Percentiles rank a stretch among this genome's conserved stretches.
Evolutionary conservation across 1,284 basidiomycete genomes (phyloP).

Genomic region (Fomitopsis schrenkii): DNA sequence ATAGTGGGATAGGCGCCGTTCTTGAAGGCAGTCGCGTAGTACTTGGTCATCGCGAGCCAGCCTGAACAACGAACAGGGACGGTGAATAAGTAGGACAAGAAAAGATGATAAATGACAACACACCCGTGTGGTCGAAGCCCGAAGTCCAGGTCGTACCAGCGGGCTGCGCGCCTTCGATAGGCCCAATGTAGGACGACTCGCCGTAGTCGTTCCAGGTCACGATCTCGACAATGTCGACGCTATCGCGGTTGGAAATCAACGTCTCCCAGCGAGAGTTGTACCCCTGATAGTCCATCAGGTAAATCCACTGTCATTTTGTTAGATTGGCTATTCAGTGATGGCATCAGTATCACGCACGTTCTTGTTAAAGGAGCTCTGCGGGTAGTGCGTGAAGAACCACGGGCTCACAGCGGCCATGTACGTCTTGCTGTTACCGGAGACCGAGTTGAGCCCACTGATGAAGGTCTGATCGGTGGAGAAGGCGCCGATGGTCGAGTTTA

Average conservation of each 20-base stretch:
- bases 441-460: slow-evolving; percentile 19
- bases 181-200: slow-evolving; percentile 44
- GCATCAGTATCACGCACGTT: slow-evolving; percentile 47
- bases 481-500: slow-evolving; percentile 36
- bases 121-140: slow-evolving; percentile 39
- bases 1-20: slow-evolving; percentile 64
- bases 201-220: slow-evolving; percentile 37
- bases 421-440: slow-evolving; percentile 19
- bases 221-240: slow-evolving; percentile 46
- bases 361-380: slow-evolving; percentile 68
- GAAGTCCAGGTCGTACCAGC: slow-evolving; percentile 30
- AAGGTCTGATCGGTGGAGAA: slow-evolving; percentile 44
- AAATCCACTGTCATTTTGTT: slow-evolving; percentile 32
- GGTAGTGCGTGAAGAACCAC: slow-evolving; percentile 78
- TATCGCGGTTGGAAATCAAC: slow-evolving; percentile 55
- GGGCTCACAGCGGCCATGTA: slow-evolving; percentile 35
- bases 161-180: slow-evolving; percentile 65
- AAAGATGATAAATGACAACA: slow-evolving; percentile 6
- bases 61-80: slow-evolving; percentile 26
- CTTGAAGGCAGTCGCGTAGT: slow-evolving; percentile 76
- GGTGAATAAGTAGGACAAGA: background rate
- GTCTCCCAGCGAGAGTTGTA: slow-evolving; percentile 75
- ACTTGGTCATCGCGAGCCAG: slow-evolving; percentile 63
- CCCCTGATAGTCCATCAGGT: slow-evolving; percentile 59
- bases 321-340: background rate